Conservation (phyloP, 192 early-diverging fungal genomes). For the Entophlyctis luteolus region DNA sequence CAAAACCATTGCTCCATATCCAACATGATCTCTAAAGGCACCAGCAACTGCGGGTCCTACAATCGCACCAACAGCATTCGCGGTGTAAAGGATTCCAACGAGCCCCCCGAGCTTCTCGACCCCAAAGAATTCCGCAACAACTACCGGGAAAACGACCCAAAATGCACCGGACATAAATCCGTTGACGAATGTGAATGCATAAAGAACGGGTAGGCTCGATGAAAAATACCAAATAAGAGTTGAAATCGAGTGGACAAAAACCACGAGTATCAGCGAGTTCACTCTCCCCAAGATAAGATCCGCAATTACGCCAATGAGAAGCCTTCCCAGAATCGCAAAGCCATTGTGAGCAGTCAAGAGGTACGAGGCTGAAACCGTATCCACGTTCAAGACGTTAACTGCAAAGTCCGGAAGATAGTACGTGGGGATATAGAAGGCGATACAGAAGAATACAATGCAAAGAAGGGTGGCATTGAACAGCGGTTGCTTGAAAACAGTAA, state of each 20-base stretch:
- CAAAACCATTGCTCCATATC: conserved; percentile 6
- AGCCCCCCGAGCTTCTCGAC: conserved; percentile 6
- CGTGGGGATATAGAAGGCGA: conserved; percentile 9
- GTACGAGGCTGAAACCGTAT: background rate
- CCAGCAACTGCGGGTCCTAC: conserved; percentile 11
- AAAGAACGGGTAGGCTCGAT: conserved; percentile 26
- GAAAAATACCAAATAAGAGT: conserved; percentile 48
- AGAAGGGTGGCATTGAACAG: background rate
- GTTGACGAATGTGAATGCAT: conserved; percentile 40
- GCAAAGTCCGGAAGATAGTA: conserved; percentile 19
- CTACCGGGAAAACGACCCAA: conserved; percentile 37
- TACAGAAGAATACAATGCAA: background rate
- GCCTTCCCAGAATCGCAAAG: conserved; percentile 58
- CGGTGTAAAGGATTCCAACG: conserved; percentile 18
- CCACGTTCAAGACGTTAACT: background rate
- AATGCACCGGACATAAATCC: conserved; percentile 46
- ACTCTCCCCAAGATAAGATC: conserved; percentile 57
- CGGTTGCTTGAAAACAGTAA: background rate
- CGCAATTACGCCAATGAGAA: conserved; percentile 61
- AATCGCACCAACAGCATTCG: conserved; percentile 18
- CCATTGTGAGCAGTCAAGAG: conserved; percentile 62
- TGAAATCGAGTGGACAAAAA: conserved; percentile 18
- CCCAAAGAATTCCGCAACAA: conserved; percentile 17
- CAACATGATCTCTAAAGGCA: background rate
- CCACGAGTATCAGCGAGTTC: conserved; percentile 55